Conservation (phyloP, 108 stramenopile species). For the Cylindrotheca closterium region DNA sequence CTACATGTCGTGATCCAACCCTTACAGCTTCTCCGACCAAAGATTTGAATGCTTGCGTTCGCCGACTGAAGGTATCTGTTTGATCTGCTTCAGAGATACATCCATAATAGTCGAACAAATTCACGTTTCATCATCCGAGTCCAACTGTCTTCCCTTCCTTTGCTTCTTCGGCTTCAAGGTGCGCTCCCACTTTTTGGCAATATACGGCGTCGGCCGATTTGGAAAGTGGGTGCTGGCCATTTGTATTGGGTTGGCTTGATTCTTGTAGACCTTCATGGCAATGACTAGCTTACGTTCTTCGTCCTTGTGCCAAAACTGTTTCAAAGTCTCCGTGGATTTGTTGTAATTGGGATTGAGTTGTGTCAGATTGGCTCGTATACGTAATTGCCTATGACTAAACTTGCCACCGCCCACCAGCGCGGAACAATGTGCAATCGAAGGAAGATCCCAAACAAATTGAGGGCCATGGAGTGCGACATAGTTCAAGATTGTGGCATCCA, state of each 20-base stretch:
- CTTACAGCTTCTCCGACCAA: no score
- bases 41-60: no score
- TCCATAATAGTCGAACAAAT: no score
- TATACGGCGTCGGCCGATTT: conserved; percentile 26
- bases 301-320: conserved; percentile 17
- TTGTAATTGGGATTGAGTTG: conserved; percentile 10
- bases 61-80: no score
- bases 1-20: no score
- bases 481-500: conserved; percentile 60
- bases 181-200: conserved; percentile 38
- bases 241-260: background rate
- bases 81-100: no score
- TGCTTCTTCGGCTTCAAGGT: conserved; percentile 18
- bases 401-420: background rate
- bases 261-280: conserved; percentile 33
- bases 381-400: background rate
- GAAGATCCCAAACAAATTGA: conserved; percentile 28
- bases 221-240: conserved; percentile 32
- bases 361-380: conserved; percentile 11
- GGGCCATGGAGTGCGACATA: conserved; percentile 41
- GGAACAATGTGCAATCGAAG: conserved; percentile 1
- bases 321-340: background rate
- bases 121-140: no score
- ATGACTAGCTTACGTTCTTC: conserved; percentile 34
- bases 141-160: no score